Evolutionary conservation across 352 stramenopile species (phyloP), one percentile per base, ranked within the genome.

Genomic region (Albugo candida): DNA sequence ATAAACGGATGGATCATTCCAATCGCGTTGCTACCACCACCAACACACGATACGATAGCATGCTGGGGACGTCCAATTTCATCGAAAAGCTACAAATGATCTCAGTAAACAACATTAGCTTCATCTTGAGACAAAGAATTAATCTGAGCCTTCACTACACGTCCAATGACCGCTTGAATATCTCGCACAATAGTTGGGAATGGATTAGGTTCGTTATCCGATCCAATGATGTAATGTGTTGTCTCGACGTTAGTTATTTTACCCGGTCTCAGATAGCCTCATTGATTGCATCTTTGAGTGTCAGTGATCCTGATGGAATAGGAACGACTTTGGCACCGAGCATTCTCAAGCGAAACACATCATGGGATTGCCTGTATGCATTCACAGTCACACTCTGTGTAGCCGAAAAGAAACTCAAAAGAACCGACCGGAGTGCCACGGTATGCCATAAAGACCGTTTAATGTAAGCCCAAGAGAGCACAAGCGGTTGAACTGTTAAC

Each of bases 281-380:
- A n/a, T n/a, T n/a, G n/a, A n/a, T n/a, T n/a, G n/a, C n/a, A n/a
- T n/a, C n/a, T n/a, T n/a, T n/a, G n/a, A n/a, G n/a, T n/a, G n/a
- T n/a, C n/a, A n/a, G n/a, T n/a, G n/a, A n/a, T n/a, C n/a, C n/a
- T n/a, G n/a, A n/a, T n/a, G n/a, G n/a, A n/a, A n/a, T n/a, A n/a
- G n/a, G n/a, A n/a, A n/a, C n/a, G n/a, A n/a, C n/a, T n/a, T n/a
- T n/a, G 19, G 94, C 94, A 14, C 36, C 36, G 16, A 99, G 83
- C 64, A 97, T 97, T 63, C 98, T 98, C 95, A 99, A 98, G 44
- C 95, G 88, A 61, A 98, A 98, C 4, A 99, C 95, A 64, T 99
- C 98, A 10, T 98, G 77, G 60, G 76, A 88, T 73, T 99, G 95
- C 45, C 83, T 58, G 53, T 89, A 53, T 1, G 13, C 37, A 37